Conservation (phyloP, 2,329 filamentous ascomycete genomes). For the Alternaria angustiovoidea region DNA sequence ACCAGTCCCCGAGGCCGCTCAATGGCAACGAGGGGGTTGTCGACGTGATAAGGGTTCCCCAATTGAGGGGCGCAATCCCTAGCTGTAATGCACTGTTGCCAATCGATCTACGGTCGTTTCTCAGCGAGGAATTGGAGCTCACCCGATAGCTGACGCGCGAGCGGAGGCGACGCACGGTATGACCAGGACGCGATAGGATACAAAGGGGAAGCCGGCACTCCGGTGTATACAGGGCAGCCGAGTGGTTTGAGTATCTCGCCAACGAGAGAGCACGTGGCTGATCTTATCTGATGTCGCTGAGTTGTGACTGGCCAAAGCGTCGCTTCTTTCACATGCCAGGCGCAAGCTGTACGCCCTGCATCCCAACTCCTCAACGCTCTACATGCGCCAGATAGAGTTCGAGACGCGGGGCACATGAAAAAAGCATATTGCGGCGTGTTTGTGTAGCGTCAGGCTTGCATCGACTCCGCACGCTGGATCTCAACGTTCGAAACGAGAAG, state of each 20-base stretch:
- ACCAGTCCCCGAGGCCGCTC: constrained; percentile 9
- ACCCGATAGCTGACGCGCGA: constrained; percentile 4
- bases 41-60: constrained; percentile 13
- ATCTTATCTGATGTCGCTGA: constrained; percentile 13
- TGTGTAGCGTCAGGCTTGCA: constrained; percentile 7
- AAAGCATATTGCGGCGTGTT: constrained; percentile 7
- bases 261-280: constrained; percentile 18
- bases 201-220: background rate
- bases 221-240: constrained; percentile 3
- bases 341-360: constrained; percentile 12
- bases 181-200: background rate
- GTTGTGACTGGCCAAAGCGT: constrained; percentile 23
- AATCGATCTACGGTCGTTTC: constrained; percentile 9
- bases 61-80: constrained; percentile 7
- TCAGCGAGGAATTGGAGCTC: background rate
- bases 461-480: constrained; percentile 5
- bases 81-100: constrained; percentile 3
- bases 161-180: constrained; percentile 1
- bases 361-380: constrained; percentile 27
- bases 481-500: constrained; percentile 1
- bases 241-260: constrained; percentile 5
- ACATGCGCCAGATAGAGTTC: constrained; percentile 6
- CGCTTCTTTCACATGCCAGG: constrained; percentile 36
- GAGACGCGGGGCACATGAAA: constrained; percentile 15
- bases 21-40: background rate